These are phyloP conservation scores for Suzukiozyma palmioleophila DNA, from an alignment of 1,139 yeast genomes.

Conservation along the genomic window DNA sequence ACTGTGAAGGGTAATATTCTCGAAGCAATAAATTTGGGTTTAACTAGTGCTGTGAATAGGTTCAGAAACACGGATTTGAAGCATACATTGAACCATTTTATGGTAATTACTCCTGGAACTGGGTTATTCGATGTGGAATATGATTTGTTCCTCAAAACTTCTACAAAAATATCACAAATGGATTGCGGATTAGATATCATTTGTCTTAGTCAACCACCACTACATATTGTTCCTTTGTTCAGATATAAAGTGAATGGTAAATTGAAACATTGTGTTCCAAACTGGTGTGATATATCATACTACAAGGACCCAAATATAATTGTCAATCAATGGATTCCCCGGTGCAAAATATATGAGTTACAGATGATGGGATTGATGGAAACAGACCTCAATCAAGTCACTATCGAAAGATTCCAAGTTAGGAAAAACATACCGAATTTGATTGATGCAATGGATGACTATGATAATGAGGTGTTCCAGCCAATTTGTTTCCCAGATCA, in stretches of 20 bases:
- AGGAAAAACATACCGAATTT: slow-evolving; percentile 24
- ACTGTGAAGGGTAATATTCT: slow-evolving; percentile 85
- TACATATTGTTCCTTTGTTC: slow-evolving; percentile 87
- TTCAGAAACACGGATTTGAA: slow-evolving; percentile 82
- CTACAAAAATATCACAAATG: slow-evolving; percentile 66
- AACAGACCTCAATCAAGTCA: slow-evolving; percentile 67
- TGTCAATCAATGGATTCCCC: slow-evolving; percentile 76
- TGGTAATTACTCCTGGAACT: slow-evolving; percentile 86
- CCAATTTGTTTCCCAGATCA: slow-evolving; percentile 13
- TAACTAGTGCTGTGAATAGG: slow-evolving; percentile 74
- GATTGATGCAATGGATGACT: slow-evolving; percentile 50
- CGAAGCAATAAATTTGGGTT: slow-evolving; percentile 82
- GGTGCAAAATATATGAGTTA: slow-evolving; percentile 88
- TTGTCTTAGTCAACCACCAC: slow-evolving; percentile 85
- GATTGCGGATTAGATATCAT: slow-evolving; percentile 88
- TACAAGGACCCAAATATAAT: slow-evolving; percentile 57
- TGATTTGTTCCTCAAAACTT: slow-evolving; percentile 68
- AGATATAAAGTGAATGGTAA: slow-evolving; percentile 53
- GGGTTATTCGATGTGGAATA: slow-evolving; percentile 92
- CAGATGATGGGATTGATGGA: slow-evolving; percentile 99
- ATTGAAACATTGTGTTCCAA: slow-evolving; percentile 78
- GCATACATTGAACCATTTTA: slow-evolving; percentile 82
- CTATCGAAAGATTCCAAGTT: slow-evolving; percentile 49
- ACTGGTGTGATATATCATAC: slow-evolving; percentile 91
- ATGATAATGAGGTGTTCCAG: slow-evolving; percentile 55